Percentiles rank a stretch among this genome's conserved stretches.
phyloP scores from a whole-genome alignment of 2,329 filamentous ascomycete species.

The Aureobasidium sp. region DNA sequence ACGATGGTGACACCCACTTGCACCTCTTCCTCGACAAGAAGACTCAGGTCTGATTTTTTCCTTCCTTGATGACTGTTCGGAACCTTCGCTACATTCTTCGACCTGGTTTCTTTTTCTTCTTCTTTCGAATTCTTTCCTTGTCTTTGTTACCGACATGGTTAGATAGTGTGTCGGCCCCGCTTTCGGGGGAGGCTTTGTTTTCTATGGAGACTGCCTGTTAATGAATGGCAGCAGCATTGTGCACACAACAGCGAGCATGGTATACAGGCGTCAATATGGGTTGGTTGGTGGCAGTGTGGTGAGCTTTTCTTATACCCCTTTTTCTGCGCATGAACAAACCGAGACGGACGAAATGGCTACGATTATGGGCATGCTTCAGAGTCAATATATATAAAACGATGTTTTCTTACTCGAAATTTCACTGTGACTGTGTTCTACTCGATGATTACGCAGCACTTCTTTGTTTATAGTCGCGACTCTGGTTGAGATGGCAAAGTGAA shows the following conservation, averaged over 20 bases:
- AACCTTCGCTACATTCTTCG: not conserved
- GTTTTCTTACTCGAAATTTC: not conserved
- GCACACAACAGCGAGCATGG: constrained; percentile 4
- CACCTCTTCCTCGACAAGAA: constrained; percentile 12
- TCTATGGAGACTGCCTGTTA: constrained; percentile 3
- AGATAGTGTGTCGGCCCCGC: constrained; percentile 10
- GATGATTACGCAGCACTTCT: no score
- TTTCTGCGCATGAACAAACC: not conserved
- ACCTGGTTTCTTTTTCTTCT: not conserved
- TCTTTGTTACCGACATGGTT: constrained; percentile 12
- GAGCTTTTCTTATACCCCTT: constrained; percentile 7
- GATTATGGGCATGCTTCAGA: not conserved
- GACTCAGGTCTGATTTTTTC: constrained; percentile 3
- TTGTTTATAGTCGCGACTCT: no score
- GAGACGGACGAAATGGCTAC: not conserved
- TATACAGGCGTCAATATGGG: constrained; percentile 5
- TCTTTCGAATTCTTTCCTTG: constrained; percentile 3
- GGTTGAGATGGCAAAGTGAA: not conserved
- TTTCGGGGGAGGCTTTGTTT: not conserved
- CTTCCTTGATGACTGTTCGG: not conserved
- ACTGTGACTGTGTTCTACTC: not conserved
- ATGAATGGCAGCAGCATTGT: constrained; percentile 7
- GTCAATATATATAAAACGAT: not conserved
- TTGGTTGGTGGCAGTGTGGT: not conserved
- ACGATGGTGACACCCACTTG: constrained; percentile 9